phyloP scores from a whole-genome alignment of 1,284 basidiomycete genomes.

The Boletus semigastroideus region DNA sequence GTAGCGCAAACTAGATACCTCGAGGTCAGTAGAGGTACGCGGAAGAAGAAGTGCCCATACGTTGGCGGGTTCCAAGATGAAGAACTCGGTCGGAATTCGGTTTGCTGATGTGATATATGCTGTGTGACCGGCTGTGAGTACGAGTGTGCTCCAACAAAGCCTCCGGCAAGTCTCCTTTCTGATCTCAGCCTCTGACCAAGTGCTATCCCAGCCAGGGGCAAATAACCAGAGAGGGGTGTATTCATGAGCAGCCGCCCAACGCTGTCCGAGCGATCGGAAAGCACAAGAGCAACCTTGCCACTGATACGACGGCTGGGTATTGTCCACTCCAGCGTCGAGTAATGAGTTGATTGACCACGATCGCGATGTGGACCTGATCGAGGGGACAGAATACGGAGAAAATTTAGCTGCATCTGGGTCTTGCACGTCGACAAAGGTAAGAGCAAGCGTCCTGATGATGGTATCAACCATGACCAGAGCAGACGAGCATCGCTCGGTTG shows the following conservation, averaged over 20 bases:
- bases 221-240: conserved; percentile 62
- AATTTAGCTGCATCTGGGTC: conserved; percentile 48
- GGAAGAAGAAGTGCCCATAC: conserved; percentile 39
- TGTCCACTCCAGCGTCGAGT: not conserved
- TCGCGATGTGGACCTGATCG: conserved; percentile 24
- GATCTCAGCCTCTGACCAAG: conserved; percentile 62
- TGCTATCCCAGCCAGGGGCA: conserved; percentile 61
- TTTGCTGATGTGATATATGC: conserved; percentile 55
- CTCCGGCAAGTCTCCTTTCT: conserved; percentile 70
- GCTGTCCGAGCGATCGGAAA: conserved; percentile 49
- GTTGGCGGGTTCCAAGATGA: conserved; percentile 64
- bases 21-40: conserved; percentile 4
- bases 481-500: conserved; percentile 51
- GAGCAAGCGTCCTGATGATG: conserved; percentile 58
- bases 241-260: conserved; percentile 48
- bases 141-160: conserved; percentile 68
- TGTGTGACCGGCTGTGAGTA: conserved; percentile 60
- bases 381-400: conserved; percentile 40
- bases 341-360: conserved; percentile 5
- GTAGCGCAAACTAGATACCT: conserved; percentile 54
- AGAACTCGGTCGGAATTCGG: conserved; percentile 46
- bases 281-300: conserved; percentile 50
- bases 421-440: conserved; percentile 48
- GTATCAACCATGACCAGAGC: conserved; percentile 62
- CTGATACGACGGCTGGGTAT: conserved; percentile 1